phyloP scores from a whole-genome alignment of 805 yeast species.

The Spathaspora hagerdaliae region DNA sequence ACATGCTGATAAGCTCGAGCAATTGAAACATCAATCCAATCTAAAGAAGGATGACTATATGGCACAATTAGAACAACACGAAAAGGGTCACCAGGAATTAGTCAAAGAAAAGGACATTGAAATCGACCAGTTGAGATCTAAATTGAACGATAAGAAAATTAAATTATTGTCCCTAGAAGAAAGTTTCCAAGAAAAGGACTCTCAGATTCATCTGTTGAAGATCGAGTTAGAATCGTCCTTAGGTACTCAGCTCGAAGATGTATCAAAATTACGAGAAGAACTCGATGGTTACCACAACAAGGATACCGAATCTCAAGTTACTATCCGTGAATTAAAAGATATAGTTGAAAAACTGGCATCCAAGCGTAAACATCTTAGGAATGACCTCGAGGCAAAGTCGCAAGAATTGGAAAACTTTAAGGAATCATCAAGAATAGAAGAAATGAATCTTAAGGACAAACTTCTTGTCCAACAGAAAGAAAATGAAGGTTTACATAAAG shows the following conservation, averaged over 20 bases:
- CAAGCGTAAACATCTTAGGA: neutral
- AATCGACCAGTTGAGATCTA: conserved; percentile 1
- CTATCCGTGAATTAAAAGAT: neutral
- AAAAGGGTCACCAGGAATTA: neutral
- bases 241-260: neutral
- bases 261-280: neutral
- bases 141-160: neutral
- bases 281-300: too few relatives aligned
- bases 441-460: neutral
- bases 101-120: conserved; percentile 1
- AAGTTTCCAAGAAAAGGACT: neutral
- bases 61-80: conserved; percentile 1
- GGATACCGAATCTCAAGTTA: neutral
- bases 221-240: neutral
- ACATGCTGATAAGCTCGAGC: neutral
- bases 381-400: neutral
- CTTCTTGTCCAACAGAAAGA: neutral
- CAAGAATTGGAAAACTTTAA: neutral
- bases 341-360: neutral
- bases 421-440: neutral
- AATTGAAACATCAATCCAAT: neutral
- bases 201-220: neutral
- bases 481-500: neutral
- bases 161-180: neutral
- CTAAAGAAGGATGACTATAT: conserved; percentile 1